A percentile compares a stretch with the other conserved stretches of the same genome.
phyloP scores from a whole-genome alignment of 805 yeast species.

The Hanseniaspora occidentalis region DNA sequence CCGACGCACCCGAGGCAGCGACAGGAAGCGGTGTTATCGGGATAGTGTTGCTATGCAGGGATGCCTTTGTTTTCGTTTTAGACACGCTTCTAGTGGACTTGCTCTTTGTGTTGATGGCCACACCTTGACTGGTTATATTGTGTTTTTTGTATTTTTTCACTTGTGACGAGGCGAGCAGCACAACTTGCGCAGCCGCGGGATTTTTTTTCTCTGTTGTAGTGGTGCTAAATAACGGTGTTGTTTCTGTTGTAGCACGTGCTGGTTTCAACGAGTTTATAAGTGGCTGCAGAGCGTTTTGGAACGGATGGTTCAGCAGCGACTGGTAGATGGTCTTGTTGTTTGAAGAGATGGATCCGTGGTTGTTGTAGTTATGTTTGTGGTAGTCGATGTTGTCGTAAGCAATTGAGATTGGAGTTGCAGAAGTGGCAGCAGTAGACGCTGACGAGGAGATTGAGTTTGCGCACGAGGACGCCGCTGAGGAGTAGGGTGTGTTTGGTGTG shows the following conservation, averaged over 20 bases:
- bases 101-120: not conserved
- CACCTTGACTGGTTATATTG: not conserved
- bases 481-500: no score
- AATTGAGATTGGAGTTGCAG: no score
- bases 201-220: no score
- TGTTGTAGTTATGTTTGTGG: not conserved
- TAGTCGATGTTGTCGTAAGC: no score
- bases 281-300: no score
- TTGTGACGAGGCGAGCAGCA: no score
- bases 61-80: not conserved
- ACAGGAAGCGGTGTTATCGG: not conserved
- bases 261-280: not conserved
- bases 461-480: no score
- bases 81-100: not conserved
- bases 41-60: not conserved
- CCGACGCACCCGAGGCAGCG: not conserved
- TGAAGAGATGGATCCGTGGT: not conserved
- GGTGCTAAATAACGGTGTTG: not conserved
- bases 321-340: not conserved
- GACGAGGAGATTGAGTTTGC: no score
- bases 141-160: not conserved
- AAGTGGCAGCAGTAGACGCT: not conserved
- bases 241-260: not conserved
- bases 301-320: no score
- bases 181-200: no score